phyloP scores from a whole-genome alignment of 495 filamentous ascomycete species.

The Hypoxylon fuscum region DNA sequence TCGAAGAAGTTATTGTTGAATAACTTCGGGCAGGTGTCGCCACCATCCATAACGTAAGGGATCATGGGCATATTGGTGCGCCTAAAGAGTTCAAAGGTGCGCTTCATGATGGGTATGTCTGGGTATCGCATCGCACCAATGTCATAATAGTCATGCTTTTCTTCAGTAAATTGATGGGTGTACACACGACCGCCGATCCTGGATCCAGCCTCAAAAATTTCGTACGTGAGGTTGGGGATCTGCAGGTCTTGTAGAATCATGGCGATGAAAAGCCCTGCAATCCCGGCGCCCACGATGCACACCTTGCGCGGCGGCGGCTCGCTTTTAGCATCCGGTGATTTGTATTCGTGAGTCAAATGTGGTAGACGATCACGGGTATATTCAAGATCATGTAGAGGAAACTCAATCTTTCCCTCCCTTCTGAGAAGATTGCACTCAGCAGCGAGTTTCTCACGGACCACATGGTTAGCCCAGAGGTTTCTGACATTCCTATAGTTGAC shows the following conservation, averaged over 20 bases:
- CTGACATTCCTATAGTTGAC: too few species aligned
- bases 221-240: conserved; percentile 38
- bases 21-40: conserved; percentile 13
- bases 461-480: too few species aligned
- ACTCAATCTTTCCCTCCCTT: too few species aligned
- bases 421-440: too few species aligned
- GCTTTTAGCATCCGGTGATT: too few species aligned
- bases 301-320: too few species aligned
- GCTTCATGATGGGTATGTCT: conserved; percentile 39
- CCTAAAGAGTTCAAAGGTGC: conserved; percentile 33
- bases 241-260: conserved; percentile 46
- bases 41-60: conserved; percentile 37
- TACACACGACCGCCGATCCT: conserved; percentile 46
- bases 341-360: too few species aligned
- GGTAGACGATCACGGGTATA: too few species aligned
- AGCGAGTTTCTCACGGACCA: too few species aligned
- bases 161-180: conserved; percentile 42
- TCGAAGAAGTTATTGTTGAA: conserved; percentile 36
- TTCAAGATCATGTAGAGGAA: too few species aligned
- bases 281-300: too few species aligned
- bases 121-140: conserved; percentile 56
- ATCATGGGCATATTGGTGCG: conserved; percentile 16
- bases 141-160: conserved; percentile 53
- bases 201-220: conserved; percentile 45
- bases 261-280: too few species aligned